These are phyloP conservation scores for Terana coerulea DNA, from an alignment of 768 basidiomycete species.

Conservation along the genomic window DNA sequence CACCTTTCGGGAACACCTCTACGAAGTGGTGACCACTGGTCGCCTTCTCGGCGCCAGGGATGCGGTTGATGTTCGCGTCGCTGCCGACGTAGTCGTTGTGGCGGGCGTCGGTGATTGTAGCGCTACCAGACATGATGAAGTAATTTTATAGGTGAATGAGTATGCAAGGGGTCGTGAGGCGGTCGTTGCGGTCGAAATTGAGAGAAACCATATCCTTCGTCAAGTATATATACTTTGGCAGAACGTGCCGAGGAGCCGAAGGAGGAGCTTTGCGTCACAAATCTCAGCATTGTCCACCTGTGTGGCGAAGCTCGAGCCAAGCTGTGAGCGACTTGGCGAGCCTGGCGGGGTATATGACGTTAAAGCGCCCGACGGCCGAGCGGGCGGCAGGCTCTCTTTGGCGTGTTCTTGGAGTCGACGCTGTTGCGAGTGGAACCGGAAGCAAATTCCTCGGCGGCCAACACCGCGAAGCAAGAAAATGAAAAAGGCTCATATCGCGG, in stretches of 20 bases:
- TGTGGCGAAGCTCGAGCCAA: no score
- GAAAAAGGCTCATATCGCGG: no score
- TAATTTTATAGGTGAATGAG: background rate
- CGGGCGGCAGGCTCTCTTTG: no score
- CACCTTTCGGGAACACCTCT: constrained; percentile 22
- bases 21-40: constrained; percentile 24
- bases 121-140: background rate
- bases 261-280: no score
- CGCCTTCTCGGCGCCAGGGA: constrained; percentile 25
- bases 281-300: no score
- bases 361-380: background rate
- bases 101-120: constrained; percentile 17
- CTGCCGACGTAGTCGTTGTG: constrained; percentile 28
- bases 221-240: no score
- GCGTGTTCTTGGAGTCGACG: no score
- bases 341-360: constrained; percentile 3
- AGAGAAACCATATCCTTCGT: no score
- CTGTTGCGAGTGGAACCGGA: no score
- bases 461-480: no score
- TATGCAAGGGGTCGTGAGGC: background rate
- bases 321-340: background rate
- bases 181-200: background rate
- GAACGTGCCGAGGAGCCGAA: no score
- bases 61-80: constrained; percentile 20
- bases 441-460: no score